Percentiles rank a stretch among this genome's conserved stretches.
Conservation (phyloP, 1,139 yeast genomes). For the Zygosaccharomyces sapae region DNA sequence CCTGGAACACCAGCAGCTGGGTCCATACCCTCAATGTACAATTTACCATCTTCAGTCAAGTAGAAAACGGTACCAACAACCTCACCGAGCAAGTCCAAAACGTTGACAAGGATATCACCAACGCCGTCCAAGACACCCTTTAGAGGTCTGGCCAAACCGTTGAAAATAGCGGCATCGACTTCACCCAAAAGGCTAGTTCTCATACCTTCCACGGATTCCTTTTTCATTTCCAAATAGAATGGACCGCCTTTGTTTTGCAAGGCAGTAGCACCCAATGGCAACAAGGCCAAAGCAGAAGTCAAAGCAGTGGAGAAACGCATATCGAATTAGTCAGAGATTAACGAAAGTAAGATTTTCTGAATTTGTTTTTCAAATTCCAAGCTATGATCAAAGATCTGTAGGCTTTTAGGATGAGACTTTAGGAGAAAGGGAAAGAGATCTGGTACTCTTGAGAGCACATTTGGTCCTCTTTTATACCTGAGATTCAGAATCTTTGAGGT, state of each 20-base stretch:
- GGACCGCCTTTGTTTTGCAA: background rate
- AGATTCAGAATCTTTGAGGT: background rate
- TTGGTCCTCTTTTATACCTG: background rate
- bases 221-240: background rate
- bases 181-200: background rate
- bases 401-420: background rate
- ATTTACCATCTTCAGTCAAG: background rate
- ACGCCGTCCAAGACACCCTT: background rate
- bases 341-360: background rate
- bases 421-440: background rate
- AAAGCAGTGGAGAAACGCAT: background rate
- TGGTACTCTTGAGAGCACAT: background rate
- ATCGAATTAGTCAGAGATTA: background rate
- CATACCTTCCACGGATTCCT: background rate
- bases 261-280: background rate
- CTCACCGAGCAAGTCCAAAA: background rate
- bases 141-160: background rate
- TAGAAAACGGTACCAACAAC: background rate
- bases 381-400: background rate
- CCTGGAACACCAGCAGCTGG: background rate
- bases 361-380: background rate
- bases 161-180: background rate
- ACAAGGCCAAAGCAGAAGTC: background rate
- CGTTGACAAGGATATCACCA: background rate
- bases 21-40: background rate